Percentiles rank a stretch among this genome's conserved stretches.
phyloP scores from a whole-genome alignment of 2,329 filamentous ascomycete species.

The Geosmithia putterillii region DNA sequence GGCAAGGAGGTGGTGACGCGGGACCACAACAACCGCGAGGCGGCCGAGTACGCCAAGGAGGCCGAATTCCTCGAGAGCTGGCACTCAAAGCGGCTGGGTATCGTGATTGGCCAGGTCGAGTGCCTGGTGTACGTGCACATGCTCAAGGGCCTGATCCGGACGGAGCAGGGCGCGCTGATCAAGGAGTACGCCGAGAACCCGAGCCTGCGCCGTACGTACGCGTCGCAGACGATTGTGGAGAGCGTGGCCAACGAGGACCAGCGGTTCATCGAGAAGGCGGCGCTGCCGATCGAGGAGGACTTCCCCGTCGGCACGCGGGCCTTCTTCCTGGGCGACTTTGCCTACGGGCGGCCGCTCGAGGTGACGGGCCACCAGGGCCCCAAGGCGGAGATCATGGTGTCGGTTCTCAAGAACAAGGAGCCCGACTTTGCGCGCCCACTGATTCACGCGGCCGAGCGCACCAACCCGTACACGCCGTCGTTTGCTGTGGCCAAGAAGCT shows the following conservation, averaged over 20 bases:
- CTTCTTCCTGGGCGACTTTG: constrained; percentile 90
- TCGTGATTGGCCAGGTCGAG: constrained; percentile 77
- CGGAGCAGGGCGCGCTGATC: constrained; percentile 76
- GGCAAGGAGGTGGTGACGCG: constrained; percentile 52
- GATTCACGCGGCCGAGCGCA: constrained; percentile 55
- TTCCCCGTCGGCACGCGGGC: constrained; percentile 73
- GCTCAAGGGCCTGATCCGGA: constrained; percentile 82
- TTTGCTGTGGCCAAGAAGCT: constrained; percentile 79
- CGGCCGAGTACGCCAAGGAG: constrained; percentile 75
- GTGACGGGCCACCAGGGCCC: constrained; percentile 62
- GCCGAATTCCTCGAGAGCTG: constrained; percentile 70
- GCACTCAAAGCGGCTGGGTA: constrained; percentile 85
- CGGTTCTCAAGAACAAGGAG: constrained; percentile 59
- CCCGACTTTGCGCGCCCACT: constrained; percentile 69
- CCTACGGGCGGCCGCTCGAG: constrained; percentile 82
- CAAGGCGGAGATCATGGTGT: constrained; percentile 71
- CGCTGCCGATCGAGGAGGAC: constrained; percentile 82
- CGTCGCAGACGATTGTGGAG: constrained; percentile 84
- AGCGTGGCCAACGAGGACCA: constrained; percentile 82
- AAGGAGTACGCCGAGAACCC: constrained; percentile 86
- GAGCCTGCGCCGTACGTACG: constrained; percentile 79
- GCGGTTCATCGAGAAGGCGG: constrained; percentile 81
- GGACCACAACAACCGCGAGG: constrained; percentile 64
- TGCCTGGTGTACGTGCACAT: constrained; percentile 87
- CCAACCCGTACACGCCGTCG: constrained; percentile 71